Evolutionary conservation across 805 yeast species (phyloP), one percentile per base, ranked within the genome.

Genomic region (Maudiozyma saulgeensis): DNA sequence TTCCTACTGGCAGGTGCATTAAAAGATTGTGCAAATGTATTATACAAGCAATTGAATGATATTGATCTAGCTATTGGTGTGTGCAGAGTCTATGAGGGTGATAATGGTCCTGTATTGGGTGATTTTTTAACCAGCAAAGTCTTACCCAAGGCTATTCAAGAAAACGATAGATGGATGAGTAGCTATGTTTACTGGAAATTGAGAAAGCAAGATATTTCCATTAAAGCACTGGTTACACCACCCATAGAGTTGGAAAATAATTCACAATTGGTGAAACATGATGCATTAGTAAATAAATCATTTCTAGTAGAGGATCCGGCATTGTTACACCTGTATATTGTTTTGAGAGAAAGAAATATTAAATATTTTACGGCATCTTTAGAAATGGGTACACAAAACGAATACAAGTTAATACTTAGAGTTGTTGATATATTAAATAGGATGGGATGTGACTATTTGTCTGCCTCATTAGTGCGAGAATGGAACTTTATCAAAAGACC

Each of bases 371-470:
- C 71, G 49, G 84, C 82, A 1, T 72, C 82, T 0, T 47, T 70
- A 25, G 62, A 60, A 35, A 56, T 73, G 5, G 70, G 72, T 7
- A 64, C 79, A 9, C 67, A 55, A 11, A 48, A 60, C 4, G 97
- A 91, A 58, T 79, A 77, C 49, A 70, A 74, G 4, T 81, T 83
- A 58, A 75, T 89, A 15, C 58, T 78, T 12, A 78, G 81, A 53
- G 83, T 82, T 7, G 74, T 85, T 7, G 69, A 75, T 37, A 82
- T 88, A 52, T 86, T 88, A 59, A 74, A 79, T 15, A 72, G 95
- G 50, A 87, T 90, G 96, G 98, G 98, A 0, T 90, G 98, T 67
- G 95, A 90, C 58, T 78, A 81, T 51, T 64, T 91, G 41, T 81
- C 89, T 0, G 60, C 86, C 23, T 74, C 79, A 46, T 63, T 89